phyloP scores from a whole-genome alignment of 208 protist species.

The Leishmania aethiopica region DNA sequence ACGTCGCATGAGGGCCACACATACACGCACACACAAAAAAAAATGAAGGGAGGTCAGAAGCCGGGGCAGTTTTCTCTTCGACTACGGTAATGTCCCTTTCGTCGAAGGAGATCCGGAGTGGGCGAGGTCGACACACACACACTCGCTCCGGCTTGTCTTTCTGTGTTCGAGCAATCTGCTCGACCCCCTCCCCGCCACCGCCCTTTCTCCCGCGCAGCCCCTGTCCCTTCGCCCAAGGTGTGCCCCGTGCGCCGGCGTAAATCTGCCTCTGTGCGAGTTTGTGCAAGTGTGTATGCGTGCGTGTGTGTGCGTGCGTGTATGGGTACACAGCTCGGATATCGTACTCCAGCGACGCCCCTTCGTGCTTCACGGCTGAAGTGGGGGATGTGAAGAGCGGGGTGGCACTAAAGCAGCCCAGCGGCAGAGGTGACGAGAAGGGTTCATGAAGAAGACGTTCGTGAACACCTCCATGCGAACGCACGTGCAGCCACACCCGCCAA shows the following conservation, averaged over 20 bases:
- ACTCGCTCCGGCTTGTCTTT: background rate
- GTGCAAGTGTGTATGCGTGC: background rate
- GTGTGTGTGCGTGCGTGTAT: background rate
- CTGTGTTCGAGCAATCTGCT: background rate
- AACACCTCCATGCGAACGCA: background rate
- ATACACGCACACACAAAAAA: no score
- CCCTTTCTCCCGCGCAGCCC: background rate
- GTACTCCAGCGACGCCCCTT: background rate
- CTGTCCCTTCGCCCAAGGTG: background rate
- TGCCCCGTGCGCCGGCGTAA: background rate
- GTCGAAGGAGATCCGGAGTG: background rate
- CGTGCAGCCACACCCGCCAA: background rate
- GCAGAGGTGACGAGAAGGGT: background rate
- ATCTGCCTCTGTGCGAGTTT: background rate
- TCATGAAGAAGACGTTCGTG: background rate
- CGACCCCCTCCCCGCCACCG: no score
- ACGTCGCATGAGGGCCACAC: background rate
- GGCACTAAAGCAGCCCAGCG: background rate
- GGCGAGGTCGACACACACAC: background rate
- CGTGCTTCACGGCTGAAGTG: background rate
- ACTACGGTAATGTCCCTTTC: background rate
- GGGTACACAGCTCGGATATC: background rate
- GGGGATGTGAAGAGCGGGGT: background rate
- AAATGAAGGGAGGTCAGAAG: background rate
- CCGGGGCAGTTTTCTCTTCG: fast-evolving